These are phyloP conservation scores for Alectoria sarmentosa DNA, from an alignment of 495 filamentous ascomycete species.

Conservation along the genomic window DNA sequence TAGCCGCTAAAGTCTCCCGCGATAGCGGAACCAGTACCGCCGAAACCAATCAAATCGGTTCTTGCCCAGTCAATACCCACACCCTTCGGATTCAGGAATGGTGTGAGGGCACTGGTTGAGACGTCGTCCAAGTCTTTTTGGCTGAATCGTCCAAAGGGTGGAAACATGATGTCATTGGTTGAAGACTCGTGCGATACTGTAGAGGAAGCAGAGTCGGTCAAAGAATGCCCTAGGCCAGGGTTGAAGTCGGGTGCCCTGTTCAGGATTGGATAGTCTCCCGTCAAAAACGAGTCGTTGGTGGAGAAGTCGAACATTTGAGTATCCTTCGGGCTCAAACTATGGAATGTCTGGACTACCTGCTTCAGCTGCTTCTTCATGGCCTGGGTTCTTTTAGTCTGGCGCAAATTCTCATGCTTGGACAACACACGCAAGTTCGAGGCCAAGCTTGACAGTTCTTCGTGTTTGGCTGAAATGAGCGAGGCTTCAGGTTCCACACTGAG, in stretches of 20 bases:
- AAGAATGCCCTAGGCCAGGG: neutral
- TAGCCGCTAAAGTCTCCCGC: constrained; percentile 4
- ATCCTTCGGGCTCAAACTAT: no score
- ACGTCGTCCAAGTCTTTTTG: neutral
- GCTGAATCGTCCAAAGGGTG: neutral
- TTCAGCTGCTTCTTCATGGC: constrained; percentile 18
- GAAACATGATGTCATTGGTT: neutral
- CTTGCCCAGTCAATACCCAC: neutral
- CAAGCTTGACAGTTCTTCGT: constrained; percentile 4
- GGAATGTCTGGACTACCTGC: constrained; percentile 4
- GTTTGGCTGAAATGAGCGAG: neutral
- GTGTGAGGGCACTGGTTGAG: neutral
- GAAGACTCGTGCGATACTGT: neutral
- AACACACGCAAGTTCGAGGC: constrained; percentile 8
- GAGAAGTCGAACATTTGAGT: constrained; percentile 13
- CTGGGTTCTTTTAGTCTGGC: neutral
- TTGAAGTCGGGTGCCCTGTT: constrained; percentile 4
- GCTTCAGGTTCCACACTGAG: constrained; percentile 5
- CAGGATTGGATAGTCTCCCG: neutral
- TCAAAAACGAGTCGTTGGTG: constrained; percentile 1
- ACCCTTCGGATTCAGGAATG: neutral
- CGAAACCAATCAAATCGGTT: neutral
- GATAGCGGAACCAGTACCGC: neutral
- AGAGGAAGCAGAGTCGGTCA: constrained; percentile 6
- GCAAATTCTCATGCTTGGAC: constrained; percentile 15